Base-by-base conservation (phyloP, 2,329 filamentous ascomycete genomes). In the Delphinella strobiligena region DNA sequence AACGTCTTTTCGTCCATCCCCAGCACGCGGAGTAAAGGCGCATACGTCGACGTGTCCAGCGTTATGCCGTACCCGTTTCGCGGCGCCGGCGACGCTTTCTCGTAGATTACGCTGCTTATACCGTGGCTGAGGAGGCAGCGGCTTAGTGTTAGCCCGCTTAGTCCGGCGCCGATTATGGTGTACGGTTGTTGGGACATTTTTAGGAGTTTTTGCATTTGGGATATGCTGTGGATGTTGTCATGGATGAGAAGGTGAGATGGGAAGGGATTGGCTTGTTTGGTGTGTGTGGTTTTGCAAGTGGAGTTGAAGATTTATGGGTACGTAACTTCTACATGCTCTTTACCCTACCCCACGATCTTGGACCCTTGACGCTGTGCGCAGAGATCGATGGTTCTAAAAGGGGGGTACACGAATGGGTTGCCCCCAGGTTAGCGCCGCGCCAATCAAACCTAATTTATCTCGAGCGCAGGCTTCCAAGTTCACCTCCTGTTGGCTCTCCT, bases 161-260 rank as follows among this genome's bases (percentile, higher is more conserved):
- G 53, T 4, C 67, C 67, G 11, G 64, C 65, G 9, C 66, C 66
- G 34, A 69, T 48, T 30, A 69, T 60, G 16, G 51, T 55, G 41
- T 56, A 66, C 56, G 48, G 52, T 53, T 43, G 57, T 61, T 34
- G 44, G 22, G 49, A 18, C 51, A 52, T 51, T 5, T n/a, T 16
- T 34, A 11, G n/a, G 17, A 22, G 19, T 31, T 5, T 3, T 4
- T 15, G 27, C 12, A 15, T 12, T 10, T 31, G 24, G 22, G 19
- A 18, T 12, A n/a, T 19, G 4, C 5, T n/a, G 17, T 10, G n/a
- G 14, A 31, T 15, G 36, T 16, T 38, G 36, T 32, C 29, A 24
- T 37, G 17, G 17, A 14, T n/a, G 36, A 17, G 31, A 34, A 18
- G 37, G 30, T 22, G 37, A 34, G 5, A 38, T 19, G 30, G n/a